A percentile compares a stretch with the other conserved stretches of the same genome.
These are phyloP conservation scores for Xylaria telfairii DNA, from an alignment of 495 filamentous ascomycete species.

Conservation along the genomic window DNA sequence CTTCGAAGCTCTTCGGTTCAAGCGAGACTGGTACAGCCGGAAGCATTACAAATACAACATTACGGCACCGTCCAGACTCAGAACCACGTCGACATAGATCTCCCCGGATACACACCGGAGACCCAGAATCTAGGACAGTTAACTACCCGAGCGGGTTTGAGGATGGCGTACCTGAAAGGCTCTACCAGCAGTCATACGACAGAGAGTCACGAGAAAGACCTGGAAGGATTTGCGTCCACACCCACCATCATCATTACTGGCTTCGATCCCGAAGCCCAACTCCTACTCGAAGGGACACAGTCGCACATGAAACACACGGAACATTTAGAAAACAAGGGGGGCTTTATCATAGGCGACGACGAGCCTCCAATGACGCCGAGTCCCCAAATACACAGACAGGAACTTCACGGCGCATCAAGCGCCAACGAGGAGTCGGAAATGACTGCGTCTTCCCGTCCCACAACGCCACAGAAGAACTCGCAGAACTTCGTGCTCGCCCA, in stretches of 20 bases:
- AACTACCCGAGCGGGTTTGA: not conserved
- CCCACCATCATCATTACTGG: conserved; percentile 65
- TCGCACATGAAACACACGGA: conserved; percentile 11
- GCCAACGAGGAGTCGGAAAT: conserved; percentile 19
- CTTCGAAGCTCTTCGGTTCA: conserved; percentile 28
- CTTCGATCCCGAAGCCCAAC: conserved; percentile 42
- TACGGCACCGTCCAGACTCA: conserved; percentile 32
- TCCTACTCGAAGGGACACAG: conserved; percentile 25
- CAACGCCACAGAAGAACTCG: conserved; percentile 43
- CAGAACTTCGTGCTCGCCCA: conserved; percentile 38
- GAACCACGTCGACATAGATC: conserved; percentile 29
- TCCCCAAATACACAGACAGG: conserved; percentile 12
- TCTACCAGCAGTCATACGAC: not conserved
- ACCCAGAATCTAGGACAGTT: conserved; percentile 22
- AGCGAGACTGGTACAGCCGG: conserved; percentile 19
- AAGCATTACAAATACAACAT: conserved; percentile 32
- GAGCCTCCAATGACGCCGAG: conserved; percentile 21
- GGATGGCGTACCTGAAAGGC: not conserved
- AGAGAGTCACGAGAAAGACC: conserved; percentile 1
- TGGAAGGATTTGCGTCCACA: conserved; percentile 53
- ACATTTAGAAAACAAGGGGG: conserved; percentile 16
- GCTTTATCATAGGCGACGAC: conserved; percentile 18
- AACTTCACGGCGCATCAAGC: conserved; percentile 27
- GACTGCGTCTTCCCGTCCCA: conserved; percentile 45
- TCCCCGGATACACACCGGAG: conserved; percentile 18